Conservation (phyloP, 2,329 filamentous ascomycete species). For the Ceratocystis cacaofunesta region DNA sequence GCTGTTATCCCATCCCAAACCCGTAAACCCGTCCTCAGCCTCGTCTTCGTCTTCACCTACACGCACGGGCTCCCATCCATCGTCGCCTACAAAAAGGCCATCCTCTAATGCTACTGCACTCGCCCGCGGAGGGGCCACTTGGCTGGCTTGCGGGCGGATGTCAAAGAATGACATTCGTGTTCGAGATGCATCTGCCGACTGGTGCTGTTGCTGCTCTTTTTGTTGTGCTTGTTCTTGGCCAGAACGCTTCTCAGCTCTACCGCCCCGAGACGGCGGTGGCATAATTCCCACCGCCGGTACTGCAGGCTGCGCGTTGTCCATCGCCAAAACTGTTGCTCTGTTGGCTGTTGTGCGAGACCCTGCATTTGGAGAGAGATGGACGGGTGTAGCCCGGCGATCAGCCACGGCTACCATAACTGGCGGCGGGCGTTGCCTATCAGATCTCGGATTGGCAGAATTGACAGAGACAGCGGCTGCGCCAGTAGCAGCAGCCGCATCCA, state of each 20-base stretch:
- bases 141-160: slow-evolving; percentile 33
- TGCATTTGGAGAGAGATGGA: not conserved
- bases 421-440: not conserved
- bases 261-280: slow-evolving; percentile 21
- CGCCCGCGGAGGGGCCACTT: slow-evolving; percentile 35
- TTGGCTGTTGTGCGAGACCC: not conserved
- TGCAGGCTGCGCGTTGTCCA: slow-evolving; percentile 24
- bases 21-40: slow-evolving; percentile 49
- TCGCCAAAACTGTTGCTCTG: not conserved
- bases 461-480: not conserved
- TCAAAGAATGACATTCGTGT: slow-evolving; percentile 24
- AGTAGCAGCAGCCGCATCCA: slow-evolving; percentile 21
- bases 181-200: not conserved
- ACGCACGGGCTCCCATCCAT: slow-evolving; percentile 56
- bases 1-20: slow-evolving; percentile 60
- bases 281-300: slow-evolving; percentile 21
- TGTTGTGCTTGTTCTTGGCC: not conserved
- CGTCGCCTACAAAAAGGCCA: slow-evolving; percentile 59
- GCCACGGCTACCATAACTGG: not conserved
- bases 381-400: not conserved
- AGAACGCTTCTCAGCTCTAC: not conserved
- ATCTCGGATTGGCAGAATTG: not conserved
- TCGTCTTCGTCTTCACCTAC: slow-evolving; percentile 39
- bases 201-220: not conserved
- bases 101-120: slow-evolving; percentile 45